Evolutionary conservation across 2,329 filamentous ascomycete genomes (phyloP).

Genomic region (Colletotrichum higginsianum): DNA sequence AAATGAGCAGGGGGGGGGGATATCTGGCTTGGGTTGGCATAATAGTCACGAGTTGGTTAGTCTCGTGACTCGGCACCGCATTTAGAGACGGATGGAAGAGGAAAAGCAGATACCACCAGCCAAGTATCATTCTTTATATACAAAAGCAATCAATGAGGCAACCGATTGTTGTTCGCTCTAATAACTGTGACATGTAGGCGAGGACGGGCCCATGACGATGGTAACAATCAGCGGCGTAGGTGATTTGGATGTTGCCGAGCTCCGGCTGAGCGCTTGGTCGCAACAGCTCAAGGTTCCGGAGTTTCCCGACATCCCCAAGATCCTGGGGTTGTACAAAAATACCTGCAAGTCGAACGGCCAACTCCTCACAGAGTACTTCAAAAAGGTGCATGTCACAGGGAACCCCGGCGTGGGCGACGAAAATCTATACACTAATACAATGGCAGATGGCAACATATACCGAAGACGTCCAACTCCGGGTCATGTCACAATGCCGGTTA

Average conservation of each 20-base stretch:
- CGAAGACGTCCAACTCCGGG: slow-evolving; percentile 31
- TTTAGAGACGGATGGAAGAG: slow-evolving; percentile 37
- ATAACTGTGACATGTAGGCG: background rate
- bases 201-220: no score
- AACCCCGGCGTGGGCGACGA: slow-evolving; percentile 1
- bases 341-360: background rate
- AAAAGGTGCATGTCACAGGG: background rate
- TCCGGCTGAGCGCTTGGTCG: background rate
- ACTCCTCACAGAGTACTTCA: background rate
- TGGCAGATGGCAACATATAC: slow-evolving; percentile 34
- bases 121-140: slow-evolving; percentile 36
- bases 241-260: background rate
- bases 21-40: slow-evolving; percentile 22
- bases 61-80: slow-evolving; percentile 27
- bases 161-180: background rate
- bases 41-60: slow-evolving; percentile 17
- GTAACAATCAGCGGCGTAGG: no score
- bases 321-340: background rate
- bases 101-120: slow-evolving; percentile 40
- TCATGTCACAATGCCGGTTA: slow-evolving; percentile 45
- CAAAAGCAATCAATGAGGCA: slow-evolving; percentile 4
- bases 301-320: background rate
- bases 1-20: background rate
- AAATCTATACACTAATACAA: slow-evolving; percentile 58
- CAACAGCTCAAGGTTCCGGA: background rate